These are phyloP conservation scores for Fragilaria crotonensis DNA, from an alignment of 108 stramenopile species.

Conservation along the genomic window DNA sequence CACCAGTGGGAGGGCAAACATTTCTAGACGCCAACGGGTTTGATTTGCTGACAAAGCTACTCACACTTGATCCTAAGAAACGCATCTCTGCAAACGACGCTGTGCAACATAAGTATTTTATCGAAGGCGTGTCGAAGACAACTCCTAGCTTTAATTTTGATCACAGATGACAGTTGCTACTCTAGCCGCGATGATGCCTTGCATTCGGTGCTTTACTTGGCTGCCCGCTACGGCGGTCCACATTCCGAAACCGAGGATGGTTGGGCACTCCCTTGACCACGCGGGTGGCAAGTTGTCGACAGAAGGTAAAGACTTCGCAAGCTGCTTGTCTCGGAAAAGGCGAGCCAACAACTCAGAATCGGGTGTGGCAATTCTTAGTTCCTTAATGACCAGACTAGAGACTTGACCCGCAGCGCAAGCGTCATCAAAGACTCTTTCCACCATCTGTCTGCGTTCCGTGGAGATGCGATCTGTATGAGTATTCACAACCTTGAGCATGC, in stretches of 20 bases:
- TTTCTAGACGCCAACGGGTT: conserved; percentile 81
- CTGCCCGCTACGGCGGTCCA: too few species aligned
- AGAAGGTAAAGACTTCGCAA: not conserved
- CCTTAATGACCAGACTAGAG: conserved; percentile 21
- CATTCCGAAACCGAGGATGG: not conserved
- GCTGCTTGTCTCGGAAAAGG: not conserved
- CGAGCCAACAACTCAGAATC: not conserved
- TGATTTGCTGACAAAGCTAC: conserved; percentile 72
- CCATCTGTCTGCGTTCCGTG: conserved; percentile 27
- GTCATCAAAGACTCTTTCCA: conserved; percentile 31
- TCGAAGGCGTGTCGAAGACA: conserved; percentile 26
- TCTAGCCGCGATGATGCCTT: too few species aligned
- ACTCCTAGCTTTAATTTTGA: conserved; percentile 32
- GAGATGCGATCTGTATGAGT: conserved; percentile 25
- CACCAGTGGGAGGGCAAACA: conserved; percentile 54
- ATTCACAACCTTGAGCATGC: conserved; percentile 27
- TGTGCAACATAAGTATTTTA: conserved; percentile 48
- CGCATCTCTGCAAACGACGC: conserved; percentile 90
- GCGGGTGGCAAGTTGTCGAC: not conserved
- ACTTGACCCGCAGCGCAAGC: conserved; percentile 33
- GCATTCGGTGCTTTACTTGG: too few species aligned
- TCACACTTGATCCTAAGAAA: conserved; percentile 81
- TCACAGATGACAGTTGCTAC: too few species aligned
- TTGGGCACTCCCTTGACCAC: not conserved
- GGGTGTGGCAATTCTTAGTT: not conserved